Percentiles rank a stretch among this genome's conserved stretches.
phyloP scores from a whole-genome alignment of 2,329 filamentous ascomycete species.

The Fusarium devonianum region DNA sequence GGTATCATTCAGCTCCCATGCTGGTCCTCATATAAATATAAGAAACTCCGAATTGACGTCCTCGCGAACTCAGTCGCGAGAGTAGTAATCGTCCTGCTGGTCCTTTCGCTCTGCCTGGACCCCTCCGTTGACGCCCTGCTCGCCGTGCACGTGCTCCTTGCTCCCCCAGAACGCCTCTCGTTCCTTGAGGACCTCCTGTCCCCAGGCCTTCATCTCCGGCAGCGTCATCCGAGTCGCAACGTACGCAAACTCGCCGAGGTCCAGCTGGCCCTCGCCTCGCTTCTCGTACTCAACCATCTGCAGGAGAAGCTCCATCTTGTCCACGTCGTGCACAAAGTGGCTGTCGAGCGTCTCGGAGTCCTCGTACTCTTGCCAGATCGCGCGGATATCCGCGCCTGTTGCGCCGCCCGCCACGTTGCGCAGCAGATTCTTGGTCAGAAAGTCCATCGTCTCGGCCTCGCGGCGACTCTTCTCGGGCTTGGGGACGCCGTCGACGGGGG shows the following conservation, averaged over 20 bases:
- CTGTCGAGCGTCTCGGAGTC: constrained; percentile 84
- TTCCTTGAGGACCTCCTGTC: constrained; percentile 76
- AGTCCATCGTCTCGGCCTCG: constrained; percentile 91
- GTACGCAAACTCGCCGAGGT: constrained; percentile 86
- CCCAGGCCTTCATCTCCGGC: constrained; percentile 83
- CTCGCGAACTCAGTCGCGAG: constrained; percentile 30
- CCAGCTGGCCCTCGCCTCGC: constrained; percentile 66
- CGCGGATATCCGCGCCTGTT: constrained; percentile 74
- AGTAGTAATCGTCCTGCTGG: constrained; percentile 61
- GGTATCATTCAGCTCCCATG: constrained; percentile 23
- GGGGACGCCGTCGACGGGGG: constrained; percentile 83
- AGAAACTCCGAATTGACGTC: not conserved
- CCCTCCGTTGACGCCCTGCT: constrained; percentile 50
- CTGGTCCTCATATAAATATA: not conserved
- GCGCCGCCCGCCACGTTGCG: constrained; percentile 75
- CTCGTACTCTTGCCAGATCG: constrained; percentile 95
- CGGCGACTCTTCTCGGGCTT: constrained; percentile 90
- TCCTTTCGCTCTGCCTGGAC: constrained; percentile 48
- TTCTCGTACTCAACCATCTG: constrained; percentile 98
- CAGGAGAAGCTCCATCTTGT: constrained; percentile 93
- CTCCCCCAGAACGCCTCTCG: constrained; percentile 74
- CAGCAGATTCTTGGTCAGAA: constrained; percentile 76
- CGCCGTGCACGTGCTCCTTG: constrained; percentile 56
- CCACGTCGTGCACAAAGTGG: constrained; percentile 92
- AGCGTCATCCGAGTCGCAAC: constrained; percentile 77